phyloP scores from a whole-genome alignment of 2,329 filamentous ascomycete genomes.

The Orbilia ellipsospora region DNA sequence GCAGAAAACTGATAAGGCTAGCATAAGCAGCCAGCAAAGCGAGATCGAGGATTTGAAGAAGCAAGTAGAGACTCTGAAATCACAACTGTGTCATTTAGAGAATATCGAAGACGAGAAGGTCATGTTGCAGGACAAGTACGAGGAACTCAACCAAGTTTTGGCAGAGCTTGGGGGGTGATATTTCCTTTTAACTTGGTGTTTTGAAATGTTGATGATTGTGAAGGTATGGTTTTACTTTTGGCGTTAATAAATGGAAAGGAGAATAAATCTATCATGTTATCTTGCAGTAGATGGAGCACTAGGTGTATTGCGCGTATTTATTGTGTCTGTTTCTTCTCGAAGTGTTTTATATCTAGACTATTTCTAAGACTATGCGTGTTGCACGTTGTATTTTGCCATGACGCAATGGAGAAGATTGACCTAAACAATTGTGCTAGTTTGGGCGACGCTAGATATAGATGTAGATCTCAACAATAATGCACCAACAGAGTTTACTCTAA shows the following conservation, averaged over 20 bases:
- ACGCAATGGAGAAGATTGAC: too few relatives aligned
- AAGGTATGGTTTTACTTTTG: background rate
- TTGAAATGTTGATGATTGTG: background rate
- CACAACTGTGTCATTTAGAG: background rate
- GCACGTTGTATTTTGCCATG: too few relatives aligned
- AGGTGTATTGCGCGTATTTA: too few relatives aligned
- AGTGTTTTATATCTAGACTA: too few relatives aligned
- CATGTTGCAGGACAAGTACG: background rate
- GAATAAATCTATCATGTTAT: too few relatives aligned
- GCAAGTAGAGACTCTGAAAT: constrained; percentile 3
- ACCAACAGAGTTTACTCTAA: too few relatives aligned
- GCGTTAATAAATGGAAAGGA: background rate
- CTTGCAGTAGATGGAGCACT: too few relatives aligned
- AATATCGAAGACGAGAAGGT: background rate
- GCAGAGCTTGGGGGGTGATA: background rate
- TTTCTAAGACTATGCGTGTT: too few relatives aligned
- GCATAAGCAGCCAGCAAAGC: background rate
- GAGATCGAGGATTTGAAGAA: constrained; percentile 8
- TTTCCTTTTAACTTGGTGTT: background rate
- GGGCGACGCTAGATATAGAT: too few relatives aligned
- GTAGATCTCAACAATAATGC: too few relatives aligned
- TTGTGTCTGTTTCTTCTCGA: too few relatives aligned
- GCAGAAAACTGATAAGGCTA: background rate
- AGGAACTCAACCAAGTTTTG: background rate
- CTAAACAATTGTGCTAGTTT: too few relatives aligned